Conservation (phyloP, 2,329 filamentous ascomycete genomes). For the Venturia aucupariae region DNA sequence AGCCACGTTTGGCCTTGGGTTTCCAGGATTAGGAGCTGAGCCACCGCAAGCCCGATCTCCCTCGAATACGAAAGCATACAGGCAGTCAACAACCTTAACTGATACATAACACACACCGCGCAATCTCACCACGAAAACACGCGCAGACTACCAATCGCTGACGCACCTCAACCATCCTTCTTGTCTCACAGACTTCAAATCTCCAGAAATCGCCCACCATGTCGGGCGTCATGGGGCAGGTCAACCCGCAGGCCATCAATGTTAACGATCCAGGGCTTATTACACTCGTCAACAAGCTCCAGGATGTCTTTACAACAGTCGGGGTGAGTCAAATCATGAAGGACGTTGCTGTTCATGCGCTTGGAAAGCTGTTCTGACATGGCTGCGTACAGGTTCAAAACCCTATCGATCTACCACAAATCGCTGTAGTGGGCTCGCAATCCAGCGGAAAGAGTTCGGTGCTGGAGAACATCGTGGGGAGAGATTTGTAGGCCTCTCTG, state of each 20-base stretch:
- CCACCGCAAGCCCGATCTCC: not conserved
- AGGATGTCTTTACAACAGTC: slow-evolving; percentile 98
- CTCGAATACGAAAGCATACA: not conserved
- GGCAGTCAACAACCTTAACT: slow-evolving; percentile 1
- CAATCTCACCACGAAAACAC: not conserved
- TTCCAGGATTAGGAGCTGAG: too few relatives aligned
- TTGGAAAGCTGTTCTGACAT: slow-evolving; percentile 13
- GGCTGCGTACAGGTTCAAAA: slow-evolving; percentile 68
- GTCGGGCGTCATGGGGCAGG: slow-evolving; percentile 9
- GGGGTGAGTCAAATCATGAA: slow-evolving; percentile 52
- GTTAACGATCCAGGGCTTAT: slow-evolving; percentile 63
- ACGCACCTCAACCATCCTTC: not conserved
- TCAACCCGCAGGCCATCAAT: slow-evolving; percentile 31
- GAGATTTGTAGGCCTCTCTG: slow-evolving; percentile 74
- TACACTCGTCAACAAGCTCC: slow-evolving; percentile 93
- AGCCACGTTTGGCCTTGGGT: too few relatives aligned
- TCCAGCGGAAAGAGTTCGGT: slow-evolving; percentile 99
- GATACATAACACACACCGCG: not conserved
- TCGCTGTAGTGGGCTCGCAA: slow-evolving; percentile 95
- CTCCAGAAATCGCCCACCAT: not conserved
- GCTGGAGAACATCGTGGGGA: slow-evolving; percentile 94
- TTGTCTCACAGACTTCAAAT: not conserved
- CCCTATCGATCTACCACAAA: slow-evolving; percentile 96
- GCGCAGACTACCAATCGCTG: not conserved
- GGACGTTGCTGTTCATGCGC: not conserved